These are phyloP conservation scores for Boechera divaricarpa DNA, from an alignment of 345 rosid genomes.

Conservation along the genomic window DNA sequence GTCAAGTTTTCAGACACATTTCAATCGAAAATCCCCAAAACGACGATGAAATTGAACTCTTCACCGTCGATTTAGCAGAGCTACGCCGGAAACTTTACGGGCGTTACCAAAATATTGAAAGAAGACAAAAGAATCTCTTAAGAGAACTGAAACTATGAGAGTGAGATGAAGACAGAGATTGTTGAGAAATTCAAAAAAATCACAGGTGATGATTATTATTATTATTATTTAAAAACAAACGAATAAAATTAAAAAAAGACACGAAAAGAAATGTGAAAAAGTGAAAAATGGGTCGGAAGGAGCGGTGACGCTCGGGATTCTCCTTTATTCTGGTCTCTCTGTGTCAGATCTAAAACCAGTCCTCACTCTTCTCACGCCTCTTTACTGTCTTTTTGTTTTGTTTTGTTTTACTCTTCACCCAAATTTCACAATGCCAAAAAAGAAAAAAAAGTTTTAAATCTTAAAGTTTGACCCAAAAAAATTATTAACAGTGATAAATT, in stretches of 20 bases:
- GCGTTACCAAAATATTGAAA: background rate
- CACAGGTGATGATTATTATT: background rate
- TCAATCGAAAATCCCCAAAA: background rate
- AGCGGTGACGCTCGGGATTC: conserved; percentile 49
- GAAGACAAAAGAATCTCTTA: conserved; percentile 19
- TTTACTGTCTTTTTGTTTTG: conserved; percentile 17
- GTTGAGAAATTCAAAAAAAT: conserved; percentile 34
- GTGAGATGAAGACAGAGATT: conserved; percentile 5
- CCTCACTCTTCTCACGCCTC: conserved; percentile 16
- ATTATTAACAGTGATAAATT: background rate
- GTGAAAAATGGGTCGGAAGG: conserved; percentile 35
- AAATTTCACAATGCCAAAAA: background rate
- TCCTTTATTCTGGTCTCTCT: conserved; percentile 21
- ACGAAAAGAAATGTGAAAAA: conserved; percentile 45
- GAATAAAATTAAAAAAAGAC: background rate
- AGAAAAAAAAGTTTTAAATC: background rate
- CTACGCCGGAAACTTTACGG: background rate
- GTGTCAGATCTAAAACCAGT: conserved; percentile 27
- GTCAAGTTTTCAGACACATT: conserved; percentile 15
- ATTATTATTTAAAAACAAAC: background rate
- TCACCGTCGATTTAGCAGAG: background rate
- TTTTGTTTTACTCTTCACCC: background rate
- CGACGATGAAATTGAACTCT: background rate
- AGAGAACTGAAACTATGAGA: background rate
- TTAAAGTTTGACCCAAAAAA: background rate